A percentile compares a stretch with the other conserved stretches of the same genome.
These are phyloP conservation scores for Aspergillus biplanus DNA, from an alignment of 495 filamentous ascomycete genomes.

Conservation along the genomic window DNA sequence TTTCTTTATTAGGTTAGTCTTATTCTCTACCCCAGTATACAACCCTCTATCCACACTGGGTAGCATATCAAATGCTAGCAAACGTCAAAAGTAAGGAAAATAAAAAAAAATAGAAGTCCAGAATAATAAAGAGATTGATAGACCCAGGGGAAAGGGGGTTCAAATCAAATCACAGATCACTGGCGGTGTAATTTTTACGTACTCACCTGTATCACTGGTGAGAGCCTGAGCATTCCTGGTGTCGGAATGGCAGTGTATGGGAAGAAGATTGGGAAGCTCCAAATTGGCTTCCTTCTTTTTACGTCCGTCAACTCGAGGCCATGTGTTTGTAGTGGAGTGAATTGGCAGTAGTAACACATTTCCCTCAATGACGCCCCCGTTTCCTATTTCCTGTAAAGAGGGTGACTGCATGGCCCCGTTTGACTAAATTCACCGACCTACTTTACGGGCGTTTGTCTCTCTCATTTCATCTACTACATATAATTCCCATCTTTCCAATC, in stretches of 20 bases:
- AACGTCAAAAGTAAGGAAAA: neutral
- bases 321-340: neutral
- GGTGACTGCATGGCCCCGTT: neutral
- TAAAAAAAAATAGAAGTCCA: neutral
- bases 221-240: no score
- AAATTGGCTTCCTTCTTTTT: neutral
- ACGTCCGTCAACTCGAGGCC: neutral
- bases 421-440: neutral
- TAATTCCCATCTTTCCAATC: neutral
- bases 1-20: constrained; percentile 20
- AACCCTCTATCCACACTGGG: neutral
- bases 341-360: neutral
- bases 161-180: no score
- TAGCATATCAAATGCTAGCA: neutral
- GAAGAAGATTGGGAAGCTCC: neutral
- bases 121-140: no score
- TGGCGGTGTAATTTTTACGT: no score
- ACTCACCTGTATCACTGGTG: no score
- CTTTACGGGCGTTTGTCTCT: neutral
- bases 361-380: neutral
- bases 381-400: neutral
- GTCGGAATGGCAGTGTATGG: no score
- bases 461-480: neutral
- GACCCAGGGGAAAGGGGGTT: no score
- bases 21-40: neutral